Percentiles rank a stretch among this genome's conserved stretches.
Conservation (phyloP, 2,329 filamentous ascomycete species). For the Fusarium begoniae region DNA sequence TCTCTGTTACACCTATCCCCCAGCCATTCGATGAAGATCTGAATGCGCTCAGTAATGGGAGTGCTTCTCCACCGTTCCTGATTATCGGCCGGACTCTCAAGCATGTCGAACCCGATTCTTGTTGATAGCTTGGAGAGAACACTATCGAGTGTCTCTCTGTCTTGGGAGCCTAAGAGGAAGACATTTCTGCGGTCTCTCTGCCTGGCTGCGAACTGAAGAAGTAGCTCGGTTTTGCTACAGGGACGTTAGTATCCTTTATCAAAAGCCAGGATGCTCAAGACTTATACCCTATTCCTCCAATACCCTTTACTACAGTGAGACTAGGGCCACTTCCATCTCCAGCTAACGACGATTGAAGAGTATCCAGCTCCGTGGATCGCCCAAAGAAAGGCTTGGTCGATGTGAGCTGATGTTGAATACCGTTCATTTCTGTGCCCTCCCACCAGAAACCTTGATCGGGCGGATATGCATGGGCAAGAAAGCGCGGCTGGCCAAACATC, state of each 20-base stretch:
- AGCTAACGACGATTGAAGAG: background rate
- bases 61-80: background rate
- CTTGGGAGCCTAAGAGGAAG: background rate
- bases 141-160: accelerated
- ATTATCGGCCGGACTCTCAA: accelerated
- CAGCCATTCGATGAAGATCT: background rate
- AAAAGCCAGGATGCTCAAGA: too few species aligned
- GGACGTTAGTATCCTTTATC: background rate
- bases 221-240: background rate
- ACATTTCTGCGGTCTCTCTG: background rate
- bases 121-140: background rate
- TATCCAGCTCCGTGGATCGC: background rate
- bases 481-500: too few species aligned
- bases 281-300: background rate
- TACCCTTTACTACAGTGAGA: background rate
- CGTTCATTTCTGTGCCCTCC: too few species aligned
- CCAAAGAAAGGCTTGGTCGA: too few species aligned
- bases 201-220: background rate
- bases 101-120: background rate
- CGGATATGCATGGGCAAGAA: too few species aligned
- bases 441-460: too few species aligned
- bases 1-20: accelerated
- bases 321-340: accelerated
- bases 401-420: too few species aligned
- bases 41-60: accelerated